Evolutionary conservation across 2,329 filamentous ascomycete genomes (phyloP), one percentile per base, ranked within the genome.

Genomic region (Blastomyces gilchristii): DNA sequence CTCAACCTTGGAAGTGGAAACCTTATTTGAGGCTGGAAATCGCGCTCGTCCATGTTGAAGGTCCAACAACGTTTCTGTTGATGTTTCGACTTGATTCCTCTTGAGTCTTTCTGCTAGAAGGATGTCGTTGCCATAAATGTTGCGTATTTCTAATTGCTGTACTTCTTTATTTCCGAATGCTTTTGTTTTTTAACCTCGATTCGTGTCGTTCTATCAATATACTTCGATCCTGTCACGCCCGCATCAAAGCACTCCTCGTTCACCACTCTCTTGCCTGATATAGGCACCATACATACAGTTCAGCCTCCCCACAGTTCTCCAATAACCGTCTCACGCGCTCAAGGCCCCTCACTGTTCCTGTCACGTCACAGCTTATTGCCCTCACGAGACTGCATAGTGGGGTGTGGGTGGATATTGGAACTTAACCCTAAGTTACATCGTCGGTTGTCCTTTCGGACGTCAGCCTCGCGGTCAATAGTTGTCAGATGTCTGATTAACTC

Each of bases 341-440:
- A 65, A 69, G 70, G 75, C 73, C 69, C 68, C 70, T 79, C 80
- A 82, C 82, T 79, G 78, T 80, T 80, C 79, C 25, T 82, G 83
- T 63, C 56, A 81, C 83, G 84, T 86, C 83, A 79, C 69, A 76
- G 80, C 74, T 81, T 72, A 78, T 79, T 76, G 78, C 69, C 68
- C 62, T 66, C 65, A 67, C 67, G 65, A 67, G 67, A 69, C 78
- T 77, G 75, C 76, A 71, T 73, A 71, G 73, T 73, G 75, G 79
- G 78, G 77, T 83, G 82, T 83, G 82, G 84, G 87, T 85, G 49
- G 81, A 77, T 80, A 78, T 87, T 86, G 90, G 89, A 92, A 92
- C 89, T 92, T 96, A 96, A 96, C 92, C 92, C 92, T 96, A 96
- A 89, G 83, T 80, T 80, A 77, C 79, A 58, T 74, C 76, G 80